These are phyloP conservation scores for Symbiotaphrina buchneri DNA, from an alignment of 495 filamentous ascomycete species.

Conservation along the genomic window DNA sequence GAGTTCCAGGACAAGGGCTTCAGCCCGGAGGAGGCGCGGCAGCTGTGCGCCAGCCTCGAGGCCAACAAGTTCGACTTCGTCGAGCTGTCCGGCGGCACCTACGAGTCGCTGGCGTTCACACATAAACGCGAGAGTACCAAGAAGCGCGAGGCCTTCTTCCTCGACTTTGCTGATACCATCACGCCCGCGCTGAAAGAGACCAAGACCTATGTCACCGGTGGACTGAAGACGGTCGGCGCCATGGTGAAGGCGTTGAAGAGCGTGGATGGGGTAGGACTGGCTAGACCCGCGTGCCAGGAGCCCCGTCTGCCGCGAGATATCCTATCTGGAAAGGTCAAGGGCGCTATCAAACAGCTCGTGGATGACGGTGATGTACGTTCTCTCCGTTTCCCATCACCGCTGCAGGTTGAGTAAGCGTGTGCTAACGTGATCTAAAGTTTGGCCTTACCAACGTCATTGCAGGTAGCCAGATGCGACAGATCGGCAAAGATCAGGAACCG, in stretches of 20 bases:
- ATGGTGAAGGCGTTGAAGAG: slow-evolving; percentile 36
- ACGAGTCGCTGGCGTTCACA: slow-evolving; percentile 28
- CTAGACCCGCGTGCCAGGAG: slow-evolving; percentile 27
- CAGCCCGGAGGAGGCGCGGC: slow-evolving; percentile 26
- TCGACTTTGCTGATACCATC: slow-evolving; percentile 40
- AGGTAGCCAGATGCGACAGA: slow-evolving; percentile 25
- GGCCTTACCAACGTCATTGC: slow-evolving; percentile 20
- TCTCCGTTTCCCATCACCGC: too few relatives aligned
- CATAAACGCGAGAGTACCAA: slow-evolving; percentile 29
- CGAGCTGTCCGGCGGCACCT: slow-evolving; percentile 41
- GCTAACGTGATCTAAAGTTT: too few relatives aligned
- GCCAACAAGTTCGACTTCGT: slow-evolving; percentile 34
- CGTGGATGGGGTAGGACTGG: slow-evolving; percentile 33
- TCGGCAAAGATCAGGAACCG: slow-evolving; percentile 28
- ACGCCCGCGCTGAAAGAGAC: slow-evolving; percentile 27
- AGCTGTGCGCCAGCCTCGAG: slow-evolving; percentile 32
- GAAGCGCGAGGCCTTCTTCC: slow-evolving; percentile 39
- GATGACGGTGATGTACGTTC: slow-evolving; percentile 24
- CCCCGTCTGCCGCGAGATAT: slow-evolving; percentile 23
- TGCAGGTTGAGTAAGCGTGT: too few relatives aligned
- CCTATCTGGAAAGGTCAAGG: slow-evolving; percentile 19
- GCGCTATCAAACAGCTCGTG: slow-evolving; percentile 20
- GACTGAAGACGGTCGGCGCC: slow-evolving; percentile 31
- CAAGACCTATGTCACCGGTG: slow-evolving; percentile 37
- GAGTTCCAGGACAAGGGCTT: slow-evolving; percentile 43